Evolutionary conservation across 139 green algal species (phyloP), one percentile per base, ranked within the genome.

Genomic region (Monoraphidium neglectum): DNA sequence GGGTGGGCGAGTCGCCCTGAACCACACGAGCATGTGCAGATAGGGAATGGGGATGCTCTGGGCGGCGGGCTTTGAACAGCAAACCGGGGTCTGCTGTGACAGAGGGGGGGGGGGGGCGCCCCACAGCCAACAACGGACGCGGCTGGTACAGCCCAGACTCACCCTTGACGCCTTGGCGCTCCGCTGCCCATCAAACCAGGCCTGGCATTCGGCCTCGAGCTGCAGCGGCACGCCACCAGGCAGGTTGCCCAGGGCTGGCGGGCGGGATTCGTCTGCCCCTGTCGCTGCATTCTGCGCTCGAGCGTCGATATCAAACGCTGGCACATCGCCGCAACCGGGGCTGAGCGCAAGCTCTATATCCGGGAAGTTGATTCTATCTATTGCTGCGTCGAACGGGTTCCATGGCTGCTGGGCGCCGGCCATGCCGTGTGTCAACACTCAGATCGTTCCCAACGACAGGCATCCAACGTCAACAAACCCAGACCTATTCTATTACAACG

Each of bases 1-100:
- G 73, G 5, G 73, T 79, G 12, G 73, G 73, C 3, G 73, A 79
- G 23, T 79, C 73, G 21, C 73, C 73, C 73, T 79, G 73, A 21
- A 43, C 10, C 57, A 54, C 21, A 3, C 33, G 43, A 66, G 68
- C 51, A 75, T 15, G 13, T 21, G 57, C n/a, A 36, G 26, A 15
- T 24, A 8, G 12, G 56, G 26, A 28, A 64, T 28, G 56, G 56
- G 26, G 33, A 24, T 35, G 56, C 56, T 64, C 10, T 64, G 30
- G 16, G n/a, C n/a, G n/a, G n/a, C n/a, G n/a, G n/a, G n/a, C n/a
- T n/a, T n/a, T n/a, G n/a, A n/a, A n/a, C n/a, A 64, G 30, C 56
- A 64, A 30, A n/a, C 12, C 33, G 56, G 26, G 8, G 30, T 10
- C 62, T 21, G 24, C 10, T 49, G 30, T 12, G 35, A 28, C 32